A percentile compares a stretch with the other conserved stretches of the same genome.
These are phyloP conservation scores for Serendipita sp. DNA, from an alignment of 1,284 basidiomycete genomes.

Conservation along the genomic window DNA sequence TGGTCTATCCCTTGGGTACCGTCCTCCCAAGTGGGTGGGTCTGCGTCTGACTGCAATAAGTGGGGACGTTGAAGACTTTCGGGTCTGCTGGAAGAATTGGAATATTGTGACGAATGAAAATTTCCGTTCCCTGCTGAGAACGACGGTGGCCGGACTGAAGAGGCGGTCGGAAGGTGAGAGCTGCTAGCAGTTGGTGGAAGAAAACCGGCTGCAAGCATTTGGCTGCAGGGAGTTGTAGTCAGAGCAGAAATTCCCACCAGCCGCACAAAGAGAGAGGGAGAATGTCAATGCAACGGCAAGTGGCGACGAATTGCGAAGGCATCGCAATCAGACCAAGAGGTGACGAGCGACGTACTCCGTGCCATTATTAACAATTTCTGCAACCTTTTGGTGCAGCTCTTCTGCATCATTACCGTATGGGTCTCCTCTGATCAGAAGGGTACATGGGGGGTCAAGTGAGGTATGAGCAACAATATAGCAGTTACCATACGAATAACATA, in stretches of 20 bases:
- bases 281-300: neutral
- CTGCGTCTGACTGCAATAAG: no score
- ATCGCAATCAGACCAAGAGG: neutral
- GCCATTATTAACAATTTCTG: neutral
- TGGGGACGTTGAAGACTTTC: neutral
- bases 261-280: neutral
- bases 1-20: no score
- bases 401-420: neutral
- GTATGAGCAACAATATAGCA: no score
- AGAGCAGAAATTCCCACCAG: neutral
- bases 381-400: slow-evolving; percentile 3
- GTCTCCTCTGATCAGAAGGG: no score
- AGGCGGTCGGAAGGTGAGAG: no score
- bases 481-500: neutral
- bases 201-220: neutral
- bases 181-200: neutral
- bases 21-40: no score
- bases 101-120: neutral
- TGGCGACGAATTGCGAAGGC: neutral
- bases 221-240: neutral
- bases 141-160: no score
- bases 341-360: neutral
- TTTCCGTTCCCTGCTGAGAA: neutral
- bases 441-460: no score
- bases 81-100: neutral